These are phyloP conservation scores for Eucalyptus tenuipes DNA, from an alignment of 345 rosid genomes.

Conservation along the genomic window DNA sequence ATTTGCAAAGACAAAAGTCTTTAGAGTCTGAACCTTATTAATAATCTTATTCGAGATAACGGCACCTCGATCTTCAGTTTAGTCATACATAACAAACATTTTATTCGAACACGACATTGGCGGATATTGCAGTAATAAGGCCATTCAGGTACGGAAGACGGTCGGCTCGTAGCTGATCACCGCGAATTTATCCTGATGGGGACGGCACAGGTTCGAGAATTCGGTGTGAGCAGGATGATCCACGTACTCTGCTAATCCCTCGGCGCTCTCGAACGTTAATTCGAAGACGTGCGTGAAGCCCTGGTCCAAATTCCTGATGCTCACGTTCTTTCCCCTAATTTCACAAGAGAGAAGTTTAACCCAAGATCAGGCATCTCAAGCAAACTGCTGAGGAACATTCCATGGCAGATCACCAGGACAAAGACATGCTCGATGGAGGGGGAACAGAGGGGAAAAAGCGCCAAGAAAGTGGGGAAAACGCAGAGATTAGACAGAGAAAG, in stretches of 20 bases:
- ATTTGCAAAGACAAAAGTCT: background rate
- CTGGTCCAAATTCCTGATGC: constrained; percentile 62
- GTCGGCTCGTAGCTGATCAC: constrained; percentile 64
- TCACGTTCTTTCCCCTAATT: constrained; percentile 60
- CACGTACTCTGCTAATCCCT: constrained; percentile 47
- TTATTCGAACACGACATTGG: background rate
- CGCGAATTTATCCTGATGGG: constrained; percentile 38
- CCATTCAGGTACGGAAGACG: constrained; percentile 7
- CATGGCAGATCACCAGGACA: background rate
- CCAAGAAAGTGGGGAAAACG: background rate
- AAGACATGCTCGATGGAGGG: background rate
- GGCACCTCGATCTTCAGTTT: background rate
- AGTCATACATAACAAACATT: background rate
- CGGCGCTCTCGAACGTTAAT: constrained; percentile 56
- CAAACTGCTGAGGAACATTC: background rate
- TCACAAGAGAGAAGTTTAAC: background rate
- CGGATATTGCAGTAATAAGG: background rate
- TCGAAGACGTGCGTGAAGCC: constrained; percentile 83
- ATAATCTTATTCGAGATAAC: background rate
- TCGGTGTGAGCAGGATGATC: constrained; percentile 63
- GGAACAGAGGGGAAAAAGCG: background rate
- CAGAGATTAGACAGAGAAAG: background rate
- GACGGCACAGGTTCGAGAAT: constrained; percentile 22
- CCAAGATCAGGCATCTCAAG: background rate
- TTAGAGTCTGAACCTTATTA: background rate